Evolutionary conservation across 805 yeast species (phyloP).

Genomic region (Candida sanyiensis): DNA sequence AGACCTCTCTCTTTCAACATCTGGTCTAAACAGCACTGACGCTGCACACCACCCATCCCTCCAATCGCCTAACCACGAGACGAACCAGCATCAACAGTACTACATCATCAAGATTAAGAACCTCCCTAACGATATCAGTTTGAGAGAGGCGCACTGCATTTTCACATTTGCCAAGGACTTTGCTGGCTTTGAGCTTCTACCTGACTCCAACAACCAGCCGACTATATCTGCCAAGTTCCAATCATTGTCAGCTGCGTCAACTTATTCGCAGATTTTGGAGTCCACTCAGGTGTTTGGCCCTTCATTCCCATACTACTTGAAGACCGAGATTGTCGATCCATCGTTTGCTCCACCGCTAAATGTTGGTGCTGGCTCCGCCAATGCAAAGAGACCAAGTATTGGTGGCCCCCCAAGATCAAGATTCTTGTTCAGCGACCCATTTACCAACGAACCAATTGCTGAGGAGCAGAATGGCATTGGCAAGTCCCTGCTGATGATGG

Average conservation of each 20-base stretch:
- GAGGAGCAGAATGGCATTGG: slow-evolving; percentile 32
- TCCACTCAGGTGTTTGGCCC: slow-evolving; percentile 46
- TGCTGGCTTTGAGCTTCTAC: slow-evolving; percentile 41
- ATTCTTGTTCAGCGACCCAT: slow-evolving; percentile 65
- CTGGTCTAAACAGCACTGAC: not conserved
- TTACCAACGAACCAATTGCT: slow-evolving; percentile 28
- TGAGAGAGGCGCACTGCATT: slow-evolving; percentile 61
- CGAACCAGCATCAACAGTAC: slow-evolving; percentile 8
- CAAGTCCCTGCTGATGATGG: slow-evolving; percentile 37
- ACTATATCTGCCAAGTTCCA: slow-evolving; percentile 41
- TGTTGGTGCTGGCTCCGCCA: slow-evolving; percentile 27
- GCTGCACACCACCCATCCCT: slow-evolving; percentile 1
- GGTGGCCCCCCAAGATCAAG: slow-evolving; percentile 61
- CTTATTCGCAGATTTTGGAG: slow-evolving; percentile 36
- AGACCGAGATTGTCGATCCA: slow-evolving; percentile 37
- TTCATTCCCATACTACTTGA: slow-evolving; percentile 33
- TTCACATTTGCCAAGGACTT: slow-evolving; percentile 69
- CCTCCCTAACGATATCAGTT: slow-evolving; percentile 56
- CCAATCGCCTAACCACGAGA: slow-evolving; percentile 3
- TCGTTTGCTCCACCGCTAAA: slow-evolving; percentile 16
- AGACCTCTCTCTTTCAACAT: slow-evolving; percentile 14
- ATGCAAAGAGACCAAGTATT: slow-evolving; percentile 50
- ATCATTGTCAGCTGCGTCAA: slow-evolving; percentile 39
- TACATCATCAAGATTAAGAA: slow-evolving; percentile 42
- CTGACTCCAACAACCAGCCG: slow-evolving; percentile 30